These are phyloP conservation scores for Spathaspora gorwiae DNA, from an alignment of 805 yeast species.

Conservation along the genomic window DNA sequence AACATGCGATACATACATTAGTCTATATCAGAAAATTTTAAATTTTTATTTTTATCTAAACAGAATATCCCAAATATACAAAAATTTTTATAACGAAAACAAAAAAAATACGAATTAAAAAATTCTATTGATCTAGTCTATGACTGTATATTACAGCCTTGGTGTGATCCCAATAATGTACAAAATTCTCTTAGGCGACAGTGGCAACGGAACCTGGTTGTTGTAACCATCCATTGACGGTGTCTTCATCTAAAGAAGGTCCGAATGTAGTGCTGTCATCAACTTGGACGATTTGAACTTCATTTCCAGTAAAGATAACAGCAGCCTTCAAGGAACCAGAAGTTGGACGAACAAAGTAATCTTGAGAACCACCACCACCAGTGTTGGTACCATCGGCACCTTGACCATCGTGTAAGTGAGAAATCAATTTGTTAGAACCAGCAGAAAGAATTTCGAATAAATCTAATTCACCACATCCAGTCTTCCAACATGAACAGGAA, in stretches of 20 bases:
- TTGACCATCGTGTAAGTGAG: slow-evolving; percentile 83
- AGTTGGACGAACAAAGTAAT: slow-evolving; percentile 86
- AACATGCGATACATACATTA: too few relatives aligned
- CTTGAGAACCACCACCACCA: slow-evolving; percentile 86
- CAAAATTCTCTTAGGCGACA: slow-evolving; percentile 9
- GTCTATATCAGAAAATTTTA: too few relatives aligned
- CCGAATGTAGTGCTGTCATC: slow-evolving; percentile 49
- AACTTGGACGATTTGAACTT: slow-evolving; percentile 58
- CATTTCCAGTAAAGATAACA: slow-evolving; percentile 60
- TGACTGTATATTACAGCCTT: too few relatives aligned
- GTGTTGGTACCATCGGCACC: slow-evolving; percentile 46
- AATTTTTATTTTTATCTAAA: too few relatives aligned
- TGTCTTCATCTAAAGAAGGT: slow-evolving; percentile 32
- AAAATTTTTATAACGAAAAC: too few relatives aligned
- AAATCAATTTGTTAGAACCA: slow-evolving; percentile 71
- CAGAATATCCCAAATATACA: too few relatives aligned
- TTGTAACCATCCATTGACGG: slow-evolving; percentile 58
- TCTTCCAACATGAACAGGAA: slow-evolving; percentile 89
- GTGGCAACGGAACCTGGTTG: slow-evolving; percentile 47
- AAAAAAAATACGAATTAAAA: too few relatives aligned
- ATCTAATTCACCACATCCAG: slow-evolving; percentile 98
- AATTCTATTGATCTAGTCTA: too few relatives aligned
- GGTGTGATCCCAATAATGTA: not conserved
- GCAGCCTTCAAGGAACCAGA: slow-evolving; percentile 80
- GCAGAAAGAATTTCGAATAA: slow-evolving; percentile 80